These are phyloP conservation scores for Lactarius sanguifluus DNA, from an alignment of 768 basidiomycete species.

Conservation along the genomic window DNA sequence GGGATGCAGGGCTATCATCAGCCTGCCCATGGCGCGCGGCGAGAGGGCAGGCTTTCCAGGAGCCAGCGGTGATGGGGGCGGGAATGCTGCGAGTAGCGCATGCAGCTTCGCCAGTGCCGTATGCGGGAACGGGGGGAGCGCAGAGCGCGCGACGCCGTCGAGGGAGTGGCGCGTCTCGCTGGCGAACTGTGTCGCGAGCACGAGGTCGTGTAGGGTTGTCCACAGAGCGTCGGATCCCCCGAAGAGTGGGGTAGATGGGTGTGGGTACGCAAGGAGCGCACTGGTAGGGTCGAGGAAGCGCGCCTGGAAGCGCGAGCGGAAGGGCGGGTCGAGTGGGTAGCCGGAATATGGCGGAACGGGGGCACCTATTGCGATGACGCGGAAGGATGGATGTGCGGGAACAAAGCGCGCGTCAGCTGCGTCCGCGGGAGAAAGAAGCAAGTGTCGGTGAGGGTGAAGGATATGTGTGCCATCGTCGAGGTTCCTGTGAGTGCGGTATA, in stretches of 20 bases:
- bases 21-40: constrained; percentile 50
- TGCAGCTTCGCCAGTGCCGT: constrained; percentile 56
- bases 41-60: constrained; percentile 31
- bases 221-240: constrained; percentile 33
- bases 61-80: constrained; percentile 42
- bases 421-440: constrained; percentile 39
- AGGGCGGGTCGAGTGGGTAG: constrained; percentile 64
- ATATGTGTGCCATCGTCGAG: constrained; percentile 71
- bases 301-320: constrained; percentile 67
- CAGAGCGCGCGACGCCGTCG: constrained; percentile 51
- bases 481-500: constrained; percentile 43
- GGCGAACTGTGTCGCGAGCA: constrained; percentile 61
- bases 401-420: constrained; percentile 48
- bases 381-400: constrained; percentile 65
- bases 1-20: constrained; percentile 61
- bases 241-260: constrained; percentile 15
- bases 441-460: constrained; percentile 59
- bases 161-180: constrained; percentile 57
- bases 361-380: constrained; percentile 67
- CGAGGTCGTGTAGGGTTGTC: constrained; percentile 52
- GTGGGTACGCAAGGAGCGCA: constrained; percentile 46
- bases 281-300: constrained; percentile 64
- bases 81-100: constrained; percentile 48
- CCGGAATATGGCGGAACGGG: constrained; percentile 69
- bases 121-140: constrained; percentile 63